Conservation (phyloP, 192 early-diverging fungal genomes). For the Gryganskiella cystojenkinii region DNA sequence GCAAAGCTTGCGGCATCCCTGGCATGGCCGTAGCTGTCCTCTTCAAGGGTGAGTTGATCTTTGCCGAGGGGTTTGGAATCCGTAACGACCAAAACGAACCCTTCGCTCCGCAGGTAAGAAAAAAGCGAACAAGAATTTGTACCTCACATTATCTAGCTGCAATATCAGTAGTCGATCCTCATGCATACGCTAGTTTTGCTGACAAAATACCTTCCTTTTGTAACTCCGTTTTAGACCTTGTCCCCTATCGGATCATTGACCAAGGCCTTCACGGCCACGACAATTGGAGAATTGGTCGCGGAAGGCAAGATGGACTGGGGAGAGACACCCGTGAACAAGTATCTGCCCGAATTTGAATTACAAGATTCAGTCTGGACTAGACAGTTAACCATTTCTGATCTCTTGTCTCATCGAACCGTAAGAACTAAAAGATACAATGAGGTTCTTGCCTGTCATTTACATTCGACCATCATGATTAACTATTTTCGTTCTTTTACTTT, state of each 20-base stretch:
- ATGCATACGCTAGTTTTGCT: background rate
- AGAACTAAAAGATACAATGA: background rate
- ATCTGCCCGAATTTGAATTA: conserved; percentile 2
- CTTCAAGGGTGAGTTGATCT: background rate
- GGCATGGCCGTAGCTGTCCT: background rate
- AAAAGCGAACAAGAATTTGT: background rate
- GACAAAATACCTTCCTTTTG: background rate
- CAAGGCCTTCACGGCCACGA: background rate
- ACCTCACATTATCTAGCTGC: too few species aligned
- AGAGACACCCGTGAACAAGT: background rate
- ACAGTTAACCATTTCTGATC: background rate
- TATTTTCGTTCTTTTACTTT: too few species aligned
- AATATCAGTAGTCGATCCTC: too few species aligned
- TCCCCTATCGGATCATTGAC: background rate
- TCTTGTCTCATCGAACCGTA: background rate
- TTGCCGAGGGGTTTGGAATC: background rate
- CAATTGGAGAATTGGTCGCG: background rate
- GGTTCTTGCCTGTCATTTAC: background rate
- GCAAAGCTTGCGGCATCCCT: background rate
- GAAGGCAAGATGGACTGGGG: conserved; percentile 1
- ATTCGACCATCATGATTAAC: too few species aligned
- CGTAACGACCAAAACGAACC: background rate
- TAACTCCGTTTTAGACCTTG: background rate
- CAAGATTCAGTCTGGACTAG: background rate
- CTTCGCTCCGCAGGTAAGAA: background rate